Conservation (phyloP, 352 stramenopile genomes). For the Peronosclerospora sorghi region DNA sequence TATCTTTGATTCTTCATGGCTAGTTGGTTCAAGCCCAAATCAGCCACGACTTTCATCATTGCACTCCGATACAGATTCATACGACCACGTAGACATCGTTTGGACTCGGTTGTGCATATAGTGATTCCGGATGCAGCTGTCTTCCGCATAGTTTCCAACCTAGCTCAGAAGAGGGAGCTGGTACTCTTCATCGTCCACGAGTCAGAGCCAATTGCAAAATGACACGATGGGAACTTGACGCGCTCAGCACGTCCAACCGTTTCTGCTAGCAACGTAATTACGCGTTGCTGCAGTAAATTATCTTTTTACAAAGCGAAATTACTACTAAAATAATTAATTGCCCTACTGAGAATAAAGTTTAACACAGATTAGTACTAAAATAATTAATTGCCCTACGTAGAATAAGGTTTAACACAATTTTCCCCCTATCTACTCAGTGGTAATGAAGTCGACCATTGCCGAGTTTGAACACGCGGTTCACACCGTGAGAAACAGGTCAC, state of each 20-base stretch:
- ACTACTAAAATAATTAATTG: too few relatives aligned
- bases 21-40: conserved; percentile 89
- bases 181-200: conserved; percentile 61
- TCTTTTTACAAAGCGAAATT: not conserved
- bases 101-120: conserved; percentile 81
- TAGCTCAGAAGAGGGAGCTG: conserved; percentile 87
- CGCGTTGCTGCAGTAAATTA: too few relatives aligned
- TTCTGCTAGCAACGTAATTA: too few relatives aligned
- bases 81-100: conserved; percentile 10
- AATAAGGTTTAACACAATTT: too few relatives aligned
- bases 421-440: too few relatives aligned
- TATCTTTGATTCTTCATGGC: conserved; percentile 84
- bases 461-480: too few relatives aligned
- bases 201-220: not conserved
- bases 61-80: conserved; percentile 27
- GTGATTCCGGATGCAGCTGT: conserved; percentile 85
- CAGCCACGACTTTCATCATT: conserved; percentile 77
- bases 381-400: too few relatives aligned
- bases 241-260: too few relatives aligned
- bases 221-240: not conserved
- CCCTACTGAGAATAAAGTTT: too few relatives aligned
- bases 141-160: conserved; percentile 51
- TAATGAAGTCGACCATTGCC: too few relatives aligned
- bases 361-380: too few relatives aligned
- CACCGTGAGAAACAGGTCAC: too few relatives aligned